Evolutionary conservation across 2,329 filamentous ascomycete species (phyloP).

Genomic region (Geosmithia putterillii): DNA sequence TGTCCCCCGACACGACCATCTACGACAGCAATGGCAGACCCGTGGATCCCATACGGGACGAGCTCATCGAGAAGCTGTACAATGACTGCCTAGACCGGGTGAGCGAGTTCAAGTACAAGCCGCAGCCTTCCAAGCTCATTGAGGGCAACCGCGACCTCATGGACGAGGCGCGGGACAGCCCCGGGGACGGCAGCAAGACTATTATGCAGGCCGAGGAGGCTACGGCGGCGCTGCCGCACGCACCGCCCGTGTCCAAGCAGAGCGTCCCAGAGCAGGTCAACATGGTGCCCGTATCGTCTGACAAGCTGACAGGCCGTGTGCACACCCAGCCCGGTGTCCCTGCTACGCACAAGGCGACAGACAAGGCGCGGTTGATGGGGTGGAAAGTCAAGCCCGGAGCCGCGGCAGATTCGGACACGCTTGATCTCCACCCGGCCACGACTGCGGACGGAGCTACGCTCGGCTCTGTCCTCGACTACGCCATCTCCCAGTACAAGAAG

Average conservation of each 20-base stretch:
- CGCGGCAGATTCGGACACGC: constrained; percentile 43
- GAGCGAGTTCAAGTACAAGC: constrained; percentile 78
- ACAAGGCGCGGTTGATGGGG: constrained; percentile 69
- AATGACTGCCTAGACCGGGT: constrained; percentile 90
- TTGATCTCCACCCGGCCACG: constrained; percentile 59
- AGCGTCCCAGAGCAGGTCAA: constrained; percentile 39
- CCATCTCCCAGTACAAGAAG: constrained; percentile 75
- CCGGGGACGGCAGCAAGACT: constrained; percentile 55
- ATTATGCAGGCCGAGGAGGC: constrained; percentile 62
- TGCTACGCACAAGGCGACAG: constrained; percentile 59
- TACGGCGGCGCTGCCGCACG: constrained; percentile 45
- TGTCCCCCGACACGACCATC: constrained; percentile 72
- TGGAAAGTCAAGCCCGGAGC: constrained; percentile 62
- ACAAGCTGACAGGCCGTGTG: constrained; percentile 59
- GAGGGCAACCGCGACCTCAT: constrained; percentile 76
- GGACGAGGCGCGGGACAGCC: constrained; percentile 68
- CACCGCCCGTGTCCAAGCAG: constrained; percentile 38
- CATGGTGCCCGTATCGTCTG: constrained; percentile 51
- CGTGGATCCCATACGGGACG: constrained; percentile 68
- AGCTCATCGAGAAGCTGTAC: constrained; percentile 80
- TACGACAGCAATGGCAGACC: constrained; percentile 74
- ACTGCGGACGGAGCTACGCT: constrained; percentile 58
- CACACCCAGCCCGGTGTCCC: constrained; percentile 60
- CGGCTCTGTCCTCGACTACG: constrained; percentile 83
- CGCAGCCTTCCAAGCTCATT: constrained; percentile 55